phyloP scores from a whole-genome alignment of 2,329 filamentous ascomycete genomes.

The Ceratocystis alfenasii region DNA sequence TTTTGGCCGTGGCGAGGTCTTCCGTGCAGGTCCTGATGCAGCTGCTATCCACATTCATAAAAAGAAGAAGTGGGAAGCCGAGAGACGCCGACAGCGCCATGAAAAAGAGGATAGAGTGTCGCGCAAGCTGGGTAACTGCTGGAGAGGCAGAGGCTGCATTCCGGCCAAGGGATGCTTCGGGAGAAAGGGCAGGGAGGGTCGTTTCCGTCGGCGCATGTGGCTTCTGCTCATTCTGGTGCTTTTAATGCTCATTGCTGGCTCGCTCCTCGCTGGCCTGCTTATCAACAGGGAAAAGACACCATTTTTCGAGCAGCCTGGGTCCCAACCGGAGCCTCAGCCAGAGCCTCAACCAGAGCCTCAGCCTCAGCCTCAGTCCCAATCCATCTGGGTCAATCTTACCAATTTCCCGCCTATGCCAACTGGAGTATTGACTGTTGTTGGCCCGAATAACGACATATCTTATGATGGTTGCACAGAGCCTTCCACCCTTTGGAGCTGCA shows the following conservation, averaged over 20 bases:
- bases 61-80: conserved; percentile 9
- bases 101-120: conserved; percentile 56
- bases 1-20: conserved; percentile 34
- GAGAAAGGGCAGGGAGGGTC: conserved; percentile 48
- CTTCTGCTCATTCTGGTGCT: conserved; percentile 44
- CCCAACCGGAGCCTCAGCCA: neutral
- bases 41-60: conserved; percentile 26
- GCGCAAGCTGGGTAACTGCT: conserved; percentile 46
- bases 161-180: conserved; percentile 53
- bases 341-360: neutral
- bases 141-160: conserved; percentile 54
- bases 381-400: conserved; percentile 70
- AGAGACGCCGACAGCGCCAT: conserved; percentile 37
- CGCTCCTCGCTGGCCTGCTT: conserved; percentile 46
- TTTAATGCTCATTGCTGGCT: conserved; percentile 38
- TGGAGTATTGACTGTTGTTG: conserved; percentile 66
- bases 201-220: conserved; percentile 50
- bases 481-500: conserved; percentile 73
- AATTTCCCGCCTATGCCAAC: conserved; percentile 78
- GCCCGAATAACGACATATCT: conserved; percentile 53
- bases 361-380: conserved; percentile 25
- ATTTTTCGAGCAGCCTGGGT: neutral
- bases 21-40: conserved; percentile 34
- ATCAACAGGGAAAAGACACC: conserved; percentile 24
- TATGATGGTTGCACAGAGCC: conserved; percentile 59